Evolutionary conservation across 768 basidiomycete species (phyloP).

Genomic region (Podaxis rugospora): DNA sequence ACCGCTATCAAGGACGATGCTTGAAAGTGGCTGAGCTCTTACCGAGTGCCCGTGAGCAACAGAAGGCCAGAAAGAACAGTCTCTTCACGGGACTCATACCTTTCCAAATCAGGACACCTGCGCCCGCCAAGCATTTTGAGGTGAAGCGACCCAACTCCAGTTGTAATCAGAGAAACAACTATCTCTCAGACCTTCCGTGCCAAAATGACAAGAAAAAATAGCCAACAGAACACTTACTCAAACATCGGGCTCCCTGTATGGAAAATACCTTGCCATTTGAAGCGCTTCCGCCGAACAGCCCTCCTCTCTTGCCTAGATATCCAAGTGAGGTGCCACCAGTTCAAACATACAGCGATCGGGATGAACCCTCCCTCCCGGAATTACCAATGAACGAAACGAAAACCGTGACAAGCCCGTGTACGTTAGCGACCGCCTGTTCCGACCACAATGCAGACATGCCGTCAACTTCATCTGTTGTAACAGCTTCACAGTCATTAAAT

Average conservation of each 20-base stretch:
- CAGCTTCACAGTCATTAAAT: neutral
- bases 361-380: neutral
- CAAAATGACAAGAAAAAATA: neutral
- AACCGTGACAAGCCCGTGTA: neutral
- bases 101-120: neutral
- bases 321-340: neutral
- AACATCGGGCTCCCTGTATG: neutral
- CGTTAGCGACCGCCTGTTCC: neutral
- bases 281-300: neutral
- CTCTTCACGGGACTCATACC: neutral
- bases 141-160: too few relatives aligned
- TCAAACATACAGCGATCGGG: neutral
- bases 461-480: neutral
- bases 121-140: neutral
- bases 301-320: neutral
- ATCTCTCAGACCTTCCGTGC: neutral
- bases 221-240: neutral
- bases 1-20: neutral
- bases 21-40: neutral
- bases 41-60: neutral
- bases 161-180: neutral
- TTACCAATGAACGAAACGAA: neutral
- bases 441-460: neutral
- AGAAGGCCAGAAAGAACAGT: neutral
- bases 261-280: slow-evolving; percentile 2